phyloP scores from a whole-genome alignment of 192 early-diverging fungal species.

The Pilaira anomala region DNA sequence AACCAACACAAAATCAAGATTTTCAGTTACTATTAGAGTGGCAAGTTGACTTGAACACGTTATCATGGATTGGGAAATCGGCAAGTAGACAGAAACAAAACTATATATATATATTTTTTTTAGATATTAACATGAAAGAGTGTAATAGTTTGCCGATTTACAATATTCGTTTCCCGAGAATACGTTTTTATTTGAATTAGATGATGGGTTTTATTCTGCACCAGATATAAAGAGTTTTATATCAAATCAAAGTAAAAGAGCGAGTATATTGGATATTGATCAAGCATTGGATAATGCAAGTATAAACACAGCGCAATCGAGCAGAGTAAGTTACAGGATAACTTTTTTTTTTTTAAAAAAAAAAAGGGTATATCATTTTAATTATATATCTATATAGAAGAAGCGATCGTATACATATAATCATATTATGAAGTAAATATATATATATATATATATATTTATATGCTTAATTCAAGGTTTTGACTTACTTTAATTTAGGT shows the following conservation, averaged over 20 bases:
- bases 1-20: neutral
- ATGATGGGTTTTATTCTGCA: constrained; percentile 48
- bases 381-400: constrained; percentile 16
- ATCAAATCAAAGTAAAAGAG: constrained; percentile 21
- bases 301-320: neutral
- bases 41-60: constrained; percentile 42
- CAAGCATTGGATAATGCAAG: neutral
- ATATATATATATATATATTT: neutral
- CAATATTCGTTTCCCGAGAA: constrained; percentile 37
- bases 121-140: no score
- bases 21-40: constrained; percentile 44
- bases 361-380: neutral
- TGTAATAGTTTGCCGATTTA: neutral
- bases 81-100: constrained; percentile 21
- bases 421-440: constrained; percentile 40
- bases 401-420: constrained; percentile 55
- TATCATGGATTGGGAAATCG: constrained; percentile 42
- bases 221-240: constrained; percentile 34
- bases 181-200: constrained; percentile 43
- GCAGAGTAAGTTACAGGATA: neutral
- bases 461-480: neutral
- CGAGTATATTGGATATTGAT: neutral
- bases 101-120: neutral
- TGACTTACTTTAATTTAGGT: neutral
- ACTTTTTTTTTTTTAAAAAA: no score